phyloP scores from a whole-genome alignment of 257 asterid genomes.

The Penstemon newberryi region DNA sequence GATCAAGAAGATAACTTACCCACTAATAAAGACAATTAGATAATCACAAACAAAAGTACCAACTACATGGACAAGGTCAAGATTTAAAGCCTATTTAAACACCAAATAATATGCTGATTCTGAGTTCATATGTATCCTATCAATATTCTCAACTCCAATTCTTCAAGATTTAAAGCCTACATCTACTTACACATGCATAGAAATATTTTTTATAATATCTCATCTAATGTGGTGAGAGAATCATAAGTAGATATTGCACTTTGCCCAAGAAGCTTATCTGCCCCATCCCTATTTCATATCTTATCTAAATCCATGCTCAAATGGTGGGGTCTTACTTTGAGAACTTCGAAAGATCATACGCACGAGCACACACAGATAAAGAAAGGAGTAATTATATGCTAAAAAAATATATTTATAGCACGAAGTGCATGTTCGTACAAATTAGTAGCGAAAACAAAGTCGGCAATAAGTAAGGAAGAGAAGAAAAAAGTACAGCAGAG shows the following conservation, averaged over 20 bases:
- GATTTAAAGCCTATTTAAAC: neutral
- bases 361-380: neutral
- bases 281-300: conserved; percentile 60
- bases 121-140: conserved; percentile 2
- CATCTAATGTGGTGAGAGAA: conserved; percentile 28
- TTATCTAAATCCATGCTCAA: conserved; percentile 55
- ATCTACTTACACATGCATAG: conserved; percentile 2
- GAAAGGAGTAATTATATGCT: conserved; percentile 36
- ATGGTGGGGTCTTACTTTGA: conserved; percentile 46
- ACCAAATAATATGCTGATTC: conserved; percentile 9
- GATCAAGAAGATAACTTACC: conserved; percentile 14
- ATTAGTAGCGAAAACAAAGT: conserved; percentile 42
- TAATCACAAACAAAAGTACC: conserved; percentile 11
- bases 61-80: neutral
- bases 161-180: conserved; percentile 12
- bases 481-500: conserved; percentile 43
- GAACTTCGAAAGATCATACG: conserved; percentile 36
- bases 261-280: conserved; percentile 63
- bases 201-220: conserved; percentile 43
- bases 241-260: conserved; percentile 66
- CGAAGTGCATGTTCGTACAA: conserved; percentile 75
- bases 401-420: conserved; percentile 21
- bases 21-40: conserved; percentile 14
- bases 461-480: conserved; percentile 27
- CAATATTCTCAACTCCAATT: conserved; percentile 17